phyloP scores from a whole-genome alignment of 2,329 filamentous ascomycete species.

The Trichoderma aggressivum region DNA sequence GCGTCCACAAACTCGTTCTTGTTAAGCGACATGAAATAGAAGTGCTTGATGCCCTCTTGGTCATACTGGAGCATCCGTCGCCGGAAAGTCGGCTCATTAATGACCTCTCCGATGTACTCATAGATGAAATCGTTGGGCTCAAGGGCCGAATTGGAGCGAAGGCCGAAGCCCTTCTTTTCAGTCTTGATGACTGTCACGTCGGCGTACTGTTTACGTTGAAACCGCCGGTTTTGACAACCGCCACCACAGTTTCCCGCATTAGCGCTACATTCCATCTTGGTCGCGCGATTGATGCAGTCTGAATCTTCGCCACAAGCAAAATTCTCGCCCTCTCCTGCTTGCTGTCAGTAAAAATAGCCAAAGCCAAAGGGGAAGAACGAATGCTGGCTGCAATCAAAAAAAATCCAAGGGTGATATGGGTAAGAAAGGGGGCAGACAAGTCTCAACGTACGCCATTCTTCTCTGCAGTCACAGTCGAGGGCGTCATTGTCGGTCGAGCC shows the following conservation, averaged over 20 bases:
- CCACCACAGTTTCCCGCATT: slow-evolving; percentile 79
- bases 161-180: slow-evolving; percentile 93
- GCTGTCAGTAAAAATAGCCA: slow-evolving; percentile 10
- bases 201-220: slow-evolving; percentile 86
- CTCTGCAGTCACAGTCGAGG: slow-evolving; percentile 89
- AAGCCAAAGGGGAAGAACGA: neutral
- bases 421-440: neutral
- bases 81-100: slow-evolving; percentile 86
- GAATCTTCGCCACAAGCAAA: slow-evolving; percentile 91
- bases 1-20: slow-evolving; percentile 97
- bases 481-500: slow-evolving; percentile 86
- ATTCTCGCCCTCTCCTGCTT: slow-evolving; percentile 61
- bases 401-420: neutral
- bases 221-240: slow-evolving; percentile 90
- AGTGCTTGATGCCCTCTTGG: slow-evolving; percentile 95
- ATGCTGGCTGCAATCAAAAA: slow-evolving; percentile 2
- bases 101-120: slow-evolving; percentile 98
- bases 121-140: slow-evolving; percentile 88
- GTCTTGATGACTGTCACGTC: slow-evolving; percentile 94
- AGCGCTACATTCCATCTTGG: slow-evolving; percentile 90
- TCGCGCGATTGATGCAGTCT: slow-evolving; percentile 97
- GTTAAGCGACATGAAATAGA: slow-evolving; percentile 99
- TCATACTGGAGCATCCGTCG: slow-evolving; percentile 91
- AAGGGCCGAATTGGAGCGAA: slow-evolving; percentile 76
- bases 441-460: slow-evolving; percentile 82